These are phyloP conservation scores for Oryza glaberrima DNA, from an alignment of 176 grass and related monocot genomes.

Conservation along the genomic window DNA sequence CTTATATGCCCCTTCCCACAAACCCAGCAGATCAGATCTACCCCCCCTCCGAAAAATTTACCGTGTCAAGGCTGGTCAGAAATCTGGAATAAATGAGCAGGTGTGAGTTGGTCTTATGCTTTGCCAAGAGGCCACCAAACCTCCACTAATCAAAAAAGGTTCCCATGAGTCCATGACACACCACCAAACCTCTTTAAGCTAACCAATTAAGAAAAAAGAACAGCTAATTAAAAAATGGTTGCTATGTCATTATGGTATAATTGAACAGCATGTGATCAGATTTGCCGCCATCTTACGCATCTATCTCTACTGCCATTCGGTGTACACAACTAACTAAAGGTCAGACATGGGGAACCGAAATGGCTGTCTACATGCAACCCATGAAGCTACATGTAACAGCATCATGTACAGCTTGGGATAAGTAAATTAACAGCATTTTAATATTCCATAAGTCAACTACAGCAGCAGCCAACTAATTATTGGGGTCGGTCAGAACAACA, in stretches of 20 bases:
- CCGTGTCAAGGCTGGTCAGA: slow-evolving; percentile 46
- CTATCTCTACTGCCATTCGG: background rate
- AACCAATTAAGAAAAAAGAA: background rate
- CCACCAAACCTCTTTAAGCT: slow-evolving; percentile 42
- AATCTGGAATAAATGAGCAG: slow-evolving; percentile 19
- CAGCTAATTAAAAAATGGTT: slow-evolving; percentile 17
- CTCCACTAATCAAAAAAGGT: slow-evolving; percentile 46
- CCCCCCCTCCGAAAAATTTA: slow-evolving; percentile 44
- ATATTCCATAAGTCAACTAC: slow-evolving; percentile 36
- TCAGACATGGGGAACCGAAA: background rate
- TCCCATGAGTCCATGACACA: slow-evolving; percentile 49
- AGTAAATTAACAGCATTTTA: slow-evolving; percentile 37
- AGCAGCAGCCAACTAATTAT: slow-evolving; percentile 29
- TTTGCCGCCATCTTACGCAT: background rate
- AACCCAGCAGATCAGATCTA: slow-evolving; percentile 45
- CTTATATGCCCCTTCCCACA: slow-evolving; percentile 51
- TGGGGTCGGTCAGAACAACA: slow-evolving; percentile 3
- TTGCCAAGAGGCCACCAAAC: slow-evolving; percentile 48
- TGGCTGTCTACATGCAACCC: background rate
- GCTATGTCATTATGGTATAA: slow-evolving; percentile 22
- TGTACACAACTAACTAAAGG: slow-evolving; percentile 2
- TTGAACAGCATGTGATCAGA: background rate
- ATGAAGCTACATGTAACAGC: background rate
- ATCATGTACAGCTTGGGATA: slow-evolving; percentile 26
- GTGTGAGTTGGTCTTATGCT: slow-evolving; percentile 33